Base-by-base conservation (phyloP, 768 basidiomycete species). In the Scleroderma citrinum region DNA sequence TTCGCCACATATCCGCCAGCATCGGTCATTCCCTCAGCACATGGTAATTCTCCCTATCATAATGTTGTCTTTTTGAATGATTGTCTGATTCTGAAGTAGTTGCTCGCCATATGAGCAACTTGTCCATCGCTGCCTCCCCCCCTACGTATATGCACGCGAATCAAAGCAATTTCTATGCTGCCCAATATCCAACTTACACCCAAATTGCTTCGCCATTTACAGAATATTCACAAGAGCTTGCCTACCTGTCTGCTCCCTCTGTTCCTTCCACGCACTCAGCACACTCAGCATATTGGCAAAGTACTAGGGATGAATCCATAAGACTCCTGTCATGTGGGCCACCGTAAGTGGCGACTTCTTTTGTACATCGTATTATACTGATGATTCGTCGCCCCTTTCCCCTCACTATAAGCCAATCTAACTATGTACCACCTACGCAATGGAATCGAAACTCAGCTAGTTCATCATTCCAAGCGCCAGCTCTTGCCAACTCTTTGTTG, bases 21-120 rank as follows among this genome's bases (percentile, higher is more conserved):
- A 34, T 88, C 87, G 51, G 82, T 83, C 23, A 85, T 82, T 4
- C 86, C 87, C n/a, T 77, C 85, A 7, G 73, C 80, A 32, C 87
- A 90, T 60, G 85, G 88, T 87, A 60, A 53, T 68, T 57, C 38
- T 30, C 39, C 34, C 11, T 34, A 13, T 10, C 17, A 24, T 29
- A 6, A 26, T 44, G n/a, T 46, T 46, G n/a, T 20, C 34, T 21
- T 24, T 36, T 51, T 44, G 26, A 40, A 26, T 44, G 54, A 10
- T 54, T 24, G 5, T 52, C 51, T 61, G 55, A 60, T 60, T 57
- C 47, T 60, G n/a, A 54, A 23, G 38, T 51, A 90, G 88, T 84
- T 37, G 74, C 84, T 20, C 71, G 83, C 26, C 87, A 89, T 67
- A 60, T 88, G 20, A 73, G 71, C 54, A 76, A 71, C 53, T 71